Base-by-base conservation (phyloP, 2,329 filamentous ascomycete species). In the Neonectria coccinea region DNA sequence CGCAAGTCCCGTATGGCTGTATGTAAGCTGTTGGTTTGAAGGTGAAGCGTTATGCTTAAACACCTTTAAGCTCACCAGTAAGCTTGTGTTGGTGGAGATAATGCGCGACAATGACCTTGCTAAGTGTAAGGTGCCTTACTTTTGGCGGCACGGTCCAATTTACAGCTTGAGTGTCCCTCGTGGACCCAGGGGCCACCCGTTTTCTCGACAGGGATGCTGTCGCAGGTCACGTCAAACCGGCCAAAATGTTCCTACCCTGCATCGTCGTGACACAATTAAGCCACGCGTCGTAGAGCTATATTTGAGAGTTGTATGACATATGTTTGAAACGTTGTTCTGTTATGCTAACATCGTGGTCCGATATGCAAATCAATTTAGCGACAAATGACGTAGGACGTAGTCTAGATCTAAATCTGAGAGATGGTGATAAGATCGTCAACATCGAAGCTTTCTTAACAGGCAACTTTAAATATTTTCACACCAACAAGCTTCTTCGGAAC, bases 21-120 rank as follows among this genome's bases (percentile, higher is more conserved):
- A 8, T 16, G 14, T n/a, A 8, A 39, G 36, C 14, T 39, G 6
- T 39, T 39, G 33, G 36, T 14, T 36, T 54, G 25, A 44, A 45
- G 29, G 29, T 20, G 22, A 54, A 48, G 20, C 29, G 10, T 44
- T 39, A 61, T 61, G 59, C 59, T 61, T 61, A 61, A n/a, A 27
- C n/a, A 16, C 5, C n/a, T 54, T 44, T 62, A 62, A 56, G 39
- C 42, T 62, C 53, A 31, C 44, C 25, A 36, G 33, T 62, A 62
- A 57, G 59, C 53, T n/a, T n/a, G n/a, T n/a, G n/a, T n/a, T n/a
- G n/a, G n/a, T n/a, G n/a, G n/a, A n/a, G n/a, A n/a, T n/a, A n/a
- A n/a, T n/a, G n/a, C n/a, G n/a, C n/a, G n/a, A n/a, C n/a, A n/a
- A n/a, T n/a, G n/a, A n/a, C n/a, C n/a, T n/a, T n/a, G n/a, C n/a